A percentile compares a stretch with the other conserved stretches of the same genome.
These are phyloP conservation scores for Lipomyces yarrowii DNA, from an alignment of 1,139 yeast species.

Conservation along the genomic window DNA sequence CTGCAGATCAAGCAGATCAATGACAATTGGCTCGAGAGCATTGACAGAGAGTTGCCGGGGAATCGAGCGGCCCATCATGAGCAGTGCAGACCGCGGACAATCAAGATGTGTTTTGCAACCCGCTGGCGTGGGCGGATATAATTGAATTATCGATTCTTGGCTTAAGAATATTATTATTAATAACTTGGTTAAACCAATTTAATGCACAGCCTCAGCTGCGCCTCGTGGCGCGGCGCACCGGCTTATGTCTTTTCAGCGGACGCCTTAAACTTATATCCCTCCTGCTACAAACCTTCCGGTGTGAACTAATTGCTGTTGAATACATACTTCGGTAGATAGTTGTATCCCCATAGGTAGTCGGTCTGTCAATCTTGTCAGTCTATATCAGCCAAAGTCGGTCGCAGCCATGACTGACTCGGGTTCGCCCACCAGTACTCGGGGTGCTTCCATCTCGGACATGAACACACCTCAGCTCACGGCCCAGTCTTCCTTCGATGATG, in stretches of 20 bases:
- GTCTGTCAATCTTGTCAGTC: neutral
- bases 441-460: neutral
- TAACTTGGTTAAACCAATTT: no score
- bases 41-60: neutral
- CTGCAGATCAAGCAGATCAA: slow-evolving; percentile 16
- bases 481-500: slow-evolving; percentile 13
- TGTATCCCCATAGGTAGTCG: neutral
- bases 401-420: neutral
- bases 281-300: neutral
- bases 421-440: neutral
- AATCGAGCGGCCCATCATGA: neutral
- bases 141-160: no score
- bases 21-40: slow-evolving; percentile 9
- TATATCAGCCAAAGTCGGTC: neutral
- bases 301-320: no score
- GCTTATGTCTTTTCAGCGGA: neutral
- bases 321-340: neutral
- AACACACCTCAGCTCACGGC: neutral
- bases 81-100: neutral
- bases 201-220: neutral
- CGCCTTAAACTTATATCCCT: neutral
- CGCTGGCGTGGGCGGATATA: no score
- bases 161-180: no score
- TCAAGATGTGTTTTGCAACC: neutral
- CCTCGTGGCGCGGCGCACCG: neutral